Evolutionary conservation across 495 filamentous ascomycete species (phyloP).

Genomic region (Pyrenopolyporus hunteri): DNA sequence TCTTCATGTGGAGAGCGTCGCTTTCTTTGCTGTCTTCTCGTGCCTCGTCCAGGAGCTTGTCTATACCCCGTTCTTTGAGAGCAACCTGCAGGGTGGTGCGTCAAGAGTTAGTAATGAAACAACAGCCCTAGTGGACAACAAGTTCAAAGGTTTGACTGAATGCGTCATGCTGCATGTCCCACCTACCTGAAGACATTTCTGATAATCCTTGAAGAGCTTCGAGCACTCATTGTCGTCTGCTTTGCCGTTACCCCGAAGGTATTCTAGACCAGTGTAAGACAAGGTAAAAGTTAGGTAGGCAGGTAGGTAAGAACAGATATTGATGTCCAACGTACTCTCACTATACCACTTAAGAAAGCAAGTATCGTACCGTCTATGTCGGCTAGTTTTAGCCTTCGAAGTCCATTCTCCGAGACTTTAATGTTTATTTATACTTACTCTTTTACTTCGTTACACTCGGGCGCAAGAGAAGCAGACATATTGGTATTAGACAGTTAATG

Average conservation of each 20-base stretch:
- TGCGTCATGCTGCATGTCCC: not conserved
- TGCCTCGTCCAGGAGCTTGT: slow-evolving; percentile 84
- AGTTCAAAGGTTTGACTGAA: not conserved
- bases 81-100: slow-evolving; percentile 62
- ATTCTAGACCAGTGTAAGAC: slow-evolving; percentile 62
- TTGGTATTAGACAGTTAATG: slow-evolving; percentile 23
- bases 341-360: slow-evolving; percentile 98
- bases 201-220: slow-evolving; percentile 83
- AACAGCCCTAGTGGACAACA: slow-evolving; percentile 19
- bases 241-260: slow-evolving; percentile 77
- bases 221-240: slow-evolving; percentile 78
- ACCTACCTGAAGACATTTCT: slow-evolving; percentile 76
- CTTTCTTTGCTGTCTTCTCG: slow-evolving; percentile 81
- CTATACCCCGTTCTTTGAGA: slow-evolving; percentile 83
- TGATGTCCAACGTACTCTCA: slow-evolving; percentile 68
- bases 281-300: not conserved
- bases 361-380: slow-evolving; percentile 77
- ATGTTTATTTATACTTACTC: slow-evolving; percentile 61
- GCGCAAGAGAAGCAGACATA: slow-evolving; percentile 64
- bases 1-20: slow-evolving; percentile 72
- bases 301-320: not conserved
- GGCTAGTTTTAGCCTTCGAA: slow-evolving; percentile 21
- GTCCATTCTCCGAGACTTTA: no score
- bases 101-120: not conserved
- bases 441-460: slow-evolving; percentile 85